A percentile compares a stretch with the other conserved stretches of the same genome.
These are phyloP conservation scores for Vanrija sp. DNA, from an alignment of 1,284 basidiomycete genomes.

Conservation along the genomic window DNA sequence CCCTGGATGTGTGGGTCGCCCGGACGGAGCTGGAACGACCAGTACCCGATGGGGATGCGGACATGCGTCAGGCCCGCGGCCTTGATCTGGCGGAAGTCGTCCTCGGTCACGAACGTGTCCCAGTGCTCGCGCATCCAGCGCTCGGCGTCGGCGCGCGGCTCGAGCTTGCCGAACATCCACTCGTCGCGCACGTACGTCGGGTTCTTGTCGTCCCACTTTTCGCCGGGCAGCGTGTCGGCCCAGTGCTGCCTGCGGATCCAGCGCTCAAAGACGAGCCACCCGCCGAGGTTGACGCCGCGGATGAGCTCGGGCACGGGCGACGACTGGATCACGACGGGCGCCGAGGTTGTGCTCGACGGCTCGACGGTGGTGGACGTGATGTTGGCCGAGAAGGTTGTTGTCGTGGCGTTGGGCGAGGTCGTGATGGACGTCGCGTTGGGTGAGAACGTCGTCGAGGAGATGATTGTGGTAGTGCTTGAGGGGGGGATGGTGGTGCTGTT, in stretches of 20 bases:
- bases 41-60: conserved; percentile 40
- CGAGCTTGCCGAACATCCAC: conserved; percentile 56
- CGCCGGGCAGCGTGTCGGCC: no score
- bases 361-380: background rate
- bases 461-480: no score
- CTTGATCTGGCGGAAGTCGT: conserved; percentile 45
- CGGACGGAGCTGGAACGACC: conserved; percentile 17
- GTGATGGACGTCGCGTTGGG: no score
- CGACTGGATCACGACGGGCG: no score
- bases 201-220: conserved; percentile 56
- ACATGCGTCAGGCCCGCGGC: conserved; percentile 38
- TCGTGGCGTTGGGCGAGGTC: no score
- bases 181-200: conserved; percentile 62
- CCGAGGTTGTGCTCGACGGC: no score
- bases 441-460: no score
- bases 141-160: conserved; percentile 12
- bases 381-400: no score
- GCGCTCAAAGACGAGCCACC: conserved; percentile 26
- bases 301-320: conserved; percentile 1
- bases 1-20: conserved; percentile 24
- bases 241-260: conserved; percentile 7
- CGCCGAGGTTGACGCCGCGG: conserved; percentile 29
- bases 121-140: conserved; percentile 31
- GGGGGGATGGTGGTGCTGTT: no score
- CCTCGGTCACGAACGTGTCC: conserved; percentile 44